Conservation (phyloP, 177 flowering plant species). For the Tripterygium wilfordii region DNA sequence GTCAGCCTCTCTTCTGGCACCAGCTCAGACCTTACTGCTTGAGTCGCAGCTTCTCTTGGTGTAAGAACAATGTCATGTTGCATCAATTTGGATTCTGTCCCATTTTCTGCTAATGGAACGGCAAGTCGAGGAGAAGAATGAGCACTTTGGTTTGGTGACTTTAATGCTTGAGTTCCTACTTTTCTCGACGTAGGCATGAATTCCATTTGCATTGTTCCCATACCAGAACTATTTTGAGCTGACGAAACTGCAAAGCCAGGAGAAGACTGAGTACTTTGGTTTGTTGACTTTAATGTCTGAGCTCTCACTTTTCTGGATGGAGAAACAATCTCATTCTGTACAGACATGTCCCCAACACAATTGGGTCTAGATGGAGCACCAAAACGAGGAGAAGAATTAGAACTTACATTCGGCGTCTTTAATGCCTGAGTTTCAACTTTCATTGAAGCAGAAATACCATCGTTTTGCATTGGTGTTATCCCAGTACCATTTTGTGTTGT, state of each 20-base stretch:
- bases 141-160: too few relatives aligned
- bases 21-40: constrained; percentile 13
- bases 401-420: not conserved
- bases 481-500: not conserved
- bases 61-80: constrained; percentile 1
- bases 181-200: constrained; percentile 12
- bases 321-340: constrained; percentile 12
- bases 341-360: not conserved
- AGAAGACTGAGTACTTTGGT: too few relatives aligned
- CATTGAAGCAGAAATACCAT: not conserved
- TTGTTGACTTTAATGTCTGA: too few relatives aligned
- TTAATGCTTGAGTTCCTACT: constrained; percentile 11
- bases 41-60: too few relatives aligned
- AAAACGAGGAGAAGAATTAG: not conserved
- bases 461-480: not conserved
- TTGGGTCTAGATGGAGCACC: not conserved
- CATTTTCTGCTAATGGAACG: not conserved
- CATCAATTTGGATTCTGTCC: not conserved
- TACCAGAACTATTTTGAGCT: too few relatives aligned
- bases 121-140: too few relatives aligned
- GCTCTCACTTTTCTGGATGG: constrained; percentile 13
- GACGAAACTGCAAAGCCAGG: too few relatives aligned
- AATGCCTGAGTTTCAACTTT: not conserved
- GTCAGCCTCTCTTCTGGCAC: constrained; percentile 14
- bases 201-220: constrained; percentile 14